Evolutionary conservation across 768 basidiomycete genomes (phyloP).

Genomic region (Boletellus emodensis): DNA sequence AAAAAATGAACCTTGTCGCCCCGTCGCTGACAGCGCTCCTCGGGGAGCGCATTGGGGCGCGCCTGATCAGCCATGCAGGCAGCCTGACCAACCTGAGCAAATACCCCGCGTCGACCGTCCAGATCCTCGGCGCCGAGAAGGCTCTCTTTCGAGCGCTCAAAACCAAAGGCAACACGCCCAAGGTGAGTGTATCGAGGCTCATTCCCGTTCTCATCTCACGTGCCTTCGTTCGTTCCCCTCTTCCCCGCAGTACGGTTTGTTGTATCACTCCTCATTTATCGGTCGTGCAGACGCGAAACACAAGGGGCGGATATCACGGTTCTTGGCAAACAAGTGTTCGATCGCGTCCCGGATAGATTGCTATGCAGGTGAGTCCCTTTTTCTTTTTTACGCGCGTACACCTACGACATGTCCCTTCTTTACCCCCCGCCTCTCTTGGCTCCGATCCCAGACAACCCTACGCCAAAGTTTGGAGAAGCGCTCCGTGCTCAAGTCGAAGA

Average conservation of each 20-base stretch:
- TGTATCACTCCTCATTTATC: constrained; percentile 96
- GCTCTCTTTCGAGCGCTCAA: constrained; percentile 96
- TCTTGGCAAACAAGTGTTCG: constrained; percentile 97
- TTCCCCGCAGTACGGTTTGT: constrained; percentile 76
- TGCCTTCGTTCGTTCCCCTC: not conserved
- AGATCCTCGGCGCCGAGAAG: constrained; percentile 97
- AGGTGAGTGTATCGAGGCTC: constrained; percentile 42
- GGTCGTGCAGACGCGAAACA: constrained; percentile 90
- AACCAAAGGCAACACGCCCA: constrained; percentile 98
- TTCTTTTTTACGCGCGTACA: not conserved
- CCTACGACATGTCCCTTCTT: too few relatives aligned
- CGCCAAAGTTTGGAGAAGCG: constrained; percentile 92
- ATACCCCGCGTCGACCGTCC: constrained; percentile 97
- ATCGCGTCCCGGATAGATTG: constrained; percentile 97
- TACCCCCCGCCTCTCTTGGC: too few relatives aligned
- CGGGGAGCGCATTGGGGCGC: constrained; percentile 88
- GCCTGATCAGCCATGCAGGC: constrained; percentile 93
- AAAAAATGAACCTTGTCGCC: constrained; percentile 98
- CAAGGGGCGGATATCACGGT: constrained; percentile 98
- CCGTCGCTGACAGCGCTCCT: constrained; percentile 88
- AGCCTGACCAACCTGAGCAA: constrained; percentile 96
- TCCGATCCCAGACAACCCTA: constrained; percentile 59
- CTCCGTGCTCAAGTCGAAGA: constrained; percentile 94
- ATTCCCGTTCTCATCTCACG: not conserved
- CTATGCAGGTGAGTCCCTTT: constrained; percentile 60